These are phyloP conservation scores for Chytriomyces hyalinus DNA, from an alignment of 192 early-diverging fungal genomes.

Conservation along the genomic window DNA sequence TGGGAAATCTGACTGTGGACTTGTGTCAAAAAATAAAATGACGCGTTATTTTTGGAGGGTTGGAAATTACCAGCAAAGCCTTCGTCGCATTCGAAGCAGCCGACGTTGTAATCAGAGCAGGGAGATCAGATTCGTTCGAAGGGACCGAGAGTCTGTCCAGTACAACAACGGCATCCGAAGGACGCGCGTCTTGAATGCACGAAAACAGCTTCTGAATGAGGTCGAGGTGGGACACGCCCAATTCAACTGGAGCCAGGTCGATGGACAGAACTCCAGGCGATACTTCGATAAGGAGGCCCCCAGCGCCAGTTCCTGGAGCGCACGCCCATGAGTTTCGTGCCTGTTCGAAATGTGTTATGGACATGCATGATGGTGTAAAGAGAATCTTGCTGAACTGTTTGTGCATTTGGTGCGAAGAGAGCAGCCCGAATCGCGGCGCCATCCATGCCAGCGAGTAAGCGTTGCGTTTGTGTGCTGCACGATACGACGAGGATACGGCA, in stretches of 20 bases:
- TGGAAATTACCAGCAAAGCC: not conserved
- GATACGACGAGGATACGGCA: not conserved
- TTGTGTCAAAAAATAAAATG: not conserved
- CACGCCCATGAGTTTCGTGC: constrained; percentile 16
- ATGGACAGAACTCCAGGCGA: constrained; percentile 11
- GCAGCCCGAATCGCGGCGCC: not conserved
- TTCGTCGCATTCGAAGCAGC: not conserved
- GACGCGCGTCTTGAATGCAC: not conserved
- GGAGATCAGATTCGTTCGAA: not conserved
- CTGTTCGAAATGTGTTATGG: not conserved
- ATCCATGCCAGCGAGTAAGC: not conserved
- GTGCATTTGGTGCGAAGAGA: not conserved
- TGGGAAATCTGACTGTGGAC: constrained; percentile 1
- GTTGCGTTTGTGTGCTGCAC: not conserved
- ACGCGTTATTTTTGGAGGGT: not conserved
- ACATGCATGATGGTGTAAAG: not conserved
- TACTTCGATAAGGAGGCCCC: constrained; percentile 2
- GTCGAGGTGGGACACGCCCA: not conserved
- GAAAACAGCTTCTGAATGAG: constrained; percentile 4
- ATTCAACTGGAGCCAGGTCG: not conserved
- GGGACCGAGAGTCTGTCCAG: not conserved
- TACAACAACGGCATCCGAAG: constrained; percentile 13
- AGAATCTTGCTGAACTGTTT: not conserved
- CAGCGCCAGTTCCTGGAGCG: constrained; percentile 9
- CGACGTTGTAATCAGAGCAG: not conserved